Conservation (phyloP, 495 filamentous ascomycete species). For the Penicillium bovifimosum region DNA sequence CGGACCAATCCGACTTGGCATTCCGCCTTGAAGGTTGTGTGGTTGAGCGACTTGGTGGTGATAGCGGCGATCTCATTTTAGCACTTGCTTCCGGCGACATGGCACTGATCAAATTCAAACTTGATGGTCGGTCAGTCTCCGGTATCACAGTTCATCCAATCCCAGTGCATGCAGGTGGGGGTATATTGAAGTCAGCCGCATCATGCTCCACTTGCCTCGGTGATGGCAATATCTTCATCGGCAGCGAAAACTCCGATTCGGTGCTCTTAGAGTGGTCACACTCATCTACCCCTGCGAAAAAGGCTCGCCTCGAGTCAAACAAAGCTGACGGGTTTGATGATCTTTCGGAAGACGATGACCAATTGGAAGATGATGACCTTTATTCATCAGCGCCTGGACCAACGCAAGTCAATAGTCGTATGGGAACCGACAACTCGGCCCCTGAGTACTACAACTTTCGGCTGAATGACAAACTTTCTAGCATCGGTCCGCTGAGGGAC, state of each 20-base stretch:
- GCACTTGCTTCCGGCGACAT: slow-evolving; percentile 72
- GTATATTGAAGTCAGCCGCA: slow-evolving; percentile 55
- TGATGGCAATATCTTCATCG: slow-evolving; percentile 72
- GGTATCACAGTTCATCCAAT: slow-evolving; percentile 67
- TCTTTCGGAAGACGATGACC: slow-evolving; percentile 39
- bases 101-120: slow-evolving; percentile 70
- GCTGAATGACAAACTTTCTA: slow-evolving; percentile 69
- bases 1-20: slow-evolving; percentile 76
- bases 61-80: slow-evolving; percentile 78
- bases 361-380: slow-evolving; percentile 64
- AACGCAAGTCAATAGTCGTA: slow-evolving; percentile 14
- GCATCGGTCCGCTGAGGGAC: slow-evolving; percentile 71
- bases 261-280: slow-evolving; percentile 73
- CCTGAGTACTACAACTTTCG: slow-evolving; percentile 64
- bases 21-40: slow-evolving; percentile 78
- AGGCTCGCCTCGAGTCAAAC: slow-evolving; percentile 43
- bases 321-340: slow-evolving; percentile 37
- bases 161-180: slow-evolving; percentile 51
- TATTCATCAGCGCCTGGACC: slow-evolving; percentile 48
- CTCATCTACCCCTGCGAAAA: slow-evolving; percentile 43
- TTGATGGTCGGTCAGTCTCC: slow-evolving; percentile 91
- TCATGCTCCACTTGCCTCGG: slow-evolving; percentile 64
- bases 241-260: slow-evolving; percentile 80
- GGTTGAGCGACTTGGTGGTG: slow-evolving; percentile 66
- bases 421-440: slow-evolving; percentile 14